Conservation (phyloP, 306 rosid species). For the Pueraria montana region DNA sequence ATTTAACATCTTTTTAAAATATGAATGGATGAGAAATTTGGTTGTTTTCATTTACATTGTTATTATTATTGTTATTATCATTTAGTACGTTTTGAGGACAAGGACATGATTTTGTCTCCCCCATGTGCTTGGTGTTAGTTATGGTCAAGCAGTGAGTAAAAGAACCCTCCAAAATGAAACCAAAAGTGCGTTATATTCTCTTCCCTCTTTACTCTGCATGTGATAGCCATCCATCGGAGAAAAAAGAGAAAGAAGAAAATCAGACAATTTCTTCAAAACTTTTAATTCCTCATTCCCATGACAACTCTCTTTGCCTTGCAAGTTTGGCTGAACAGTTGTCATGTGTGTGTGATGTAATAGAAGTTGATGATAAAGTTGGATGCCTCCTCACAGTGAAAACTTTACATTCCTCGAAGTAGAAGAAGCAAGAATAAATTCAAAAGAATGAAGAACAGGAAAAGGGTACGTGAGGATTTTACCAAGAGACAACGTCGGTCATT, state of each 20-base stretch:
- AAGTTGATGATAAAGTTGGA: constrained; percentile 46
- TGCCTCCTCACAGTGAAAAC: constrained; percentile 47
- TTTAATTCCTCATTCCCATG: constrained; percentile 30
- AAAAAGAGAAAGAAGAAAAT: constrained; percentile 30
- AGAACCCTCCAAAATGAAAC: constrained; percentile 53
- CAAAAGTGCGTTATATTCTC: constrained; percentile 57
- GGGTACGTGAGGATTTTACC: constrained; percentile 41
- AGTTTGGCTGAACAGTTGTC: constrained; percentile 23
- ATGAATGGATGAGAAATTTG: constrained; percentile 58
- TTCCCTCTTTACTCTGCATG: constrained; percentile 49
- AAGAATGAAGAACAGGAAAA: constrained; percentile 52
- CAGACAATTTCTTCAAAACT: constrained; percentile 22
- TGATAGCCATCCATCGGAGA: constrained; percentile 54
- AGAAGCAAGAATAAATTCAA: constrained; percentile 66
- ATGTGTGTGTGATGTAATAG: constrained; percentile 40
- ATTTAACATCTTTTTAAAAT: constrained; percentile 44
- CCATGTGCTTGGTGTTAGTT: constrained; percentile 54
- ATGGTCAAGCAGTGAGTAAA: constrained; percentile 55
- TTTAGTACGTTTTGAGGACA: constrained; percentile 48
- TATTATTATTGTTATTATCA: constrained; percentile 20
- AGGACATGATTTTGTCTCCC: constrained; percentile 59
- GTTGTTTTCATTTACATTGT: constrained; percentile 28
- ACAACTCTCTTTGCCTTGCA: constrained; percentile 29
- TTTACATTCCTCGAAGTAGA: constrained; percentile 41
- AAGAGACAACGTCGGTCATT: constrained; percentile 38